Percentiles rank a stretch among this genome's conserved stretches.
These are phyloP conservation scores for Trichoderma virens DNA, from an alignment of 495 filamentous ascomycete species.

Conservation along the genomic window DNA sequence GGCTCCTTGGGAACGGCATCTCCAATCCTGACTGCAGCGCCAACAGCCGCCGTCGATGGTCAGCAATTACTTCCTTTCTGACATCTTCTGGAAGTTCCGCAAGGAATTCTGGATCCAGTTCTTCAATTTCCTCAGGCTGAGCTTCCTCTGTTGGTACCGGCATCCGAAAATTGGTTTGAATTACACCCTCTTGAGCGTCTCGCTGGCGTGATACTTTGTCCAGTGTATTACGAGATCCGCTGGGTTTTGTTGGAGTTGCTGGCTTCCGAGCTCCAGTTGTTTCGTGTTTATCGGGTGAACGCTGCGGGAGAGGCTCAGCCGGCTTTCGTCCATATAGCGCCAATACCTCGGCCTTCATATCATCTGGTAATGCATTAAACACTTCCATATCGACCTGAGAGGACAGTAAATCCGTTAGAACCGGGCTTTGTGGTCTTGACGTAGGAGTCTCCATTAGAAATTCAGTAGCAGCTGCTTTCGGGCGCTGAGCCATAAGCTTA, in stretches of 20 bases:
- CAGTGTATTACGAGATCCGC: conserved; percentile 39
- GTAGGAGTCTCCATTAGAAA: conserved; percentile 2
- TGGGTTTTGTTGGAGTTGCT: conserved; percentile 49
- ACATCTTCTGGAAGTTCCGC: conserved; percentile 76
- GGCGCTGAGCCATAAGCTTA: conserved; percentile 47
- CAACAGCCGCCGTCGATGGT: conserved; percentile 54
- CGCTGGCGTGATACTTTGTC: conserved; percentile 34
- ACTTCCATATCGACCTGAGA: conserved; percentile 62
- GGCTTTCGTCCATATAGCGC: conserved; percentile 48
- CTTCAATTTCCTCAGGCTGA: conserved; percentile 26
- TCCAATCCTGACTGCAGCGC: conserved; percentile 25
- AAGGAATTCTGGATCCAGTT: conserved; percentile 64
- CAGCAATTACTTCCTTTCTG: conserved; percentile 64
- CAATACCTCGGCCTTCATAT: conserved; percentile 73
- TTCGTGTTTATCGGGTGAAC: conserved; percentile 51
- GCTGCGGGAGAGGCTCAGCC: conserved; percentile 40
- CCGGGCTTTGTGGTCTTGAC: conserved; percentile 36
- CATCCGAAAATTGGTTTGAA: conserved; percentile 57
- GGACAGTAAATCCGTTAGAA: conserved; percentile 19
- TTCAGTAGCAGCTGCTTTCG: conserved; percentile 13
- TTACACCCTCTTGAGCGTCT: conserved; percentile 43
- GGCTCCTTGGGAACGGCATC: not conserved
- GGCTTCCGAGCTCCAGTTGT: conserved; percentile 43
- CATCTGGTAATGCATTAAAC: conserved; percentile 70
- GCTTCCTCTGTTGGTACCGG: conserved; percentile 16